Conservation (phyloP, 345 rosid species). For the Ceriops tagal region DNA sequence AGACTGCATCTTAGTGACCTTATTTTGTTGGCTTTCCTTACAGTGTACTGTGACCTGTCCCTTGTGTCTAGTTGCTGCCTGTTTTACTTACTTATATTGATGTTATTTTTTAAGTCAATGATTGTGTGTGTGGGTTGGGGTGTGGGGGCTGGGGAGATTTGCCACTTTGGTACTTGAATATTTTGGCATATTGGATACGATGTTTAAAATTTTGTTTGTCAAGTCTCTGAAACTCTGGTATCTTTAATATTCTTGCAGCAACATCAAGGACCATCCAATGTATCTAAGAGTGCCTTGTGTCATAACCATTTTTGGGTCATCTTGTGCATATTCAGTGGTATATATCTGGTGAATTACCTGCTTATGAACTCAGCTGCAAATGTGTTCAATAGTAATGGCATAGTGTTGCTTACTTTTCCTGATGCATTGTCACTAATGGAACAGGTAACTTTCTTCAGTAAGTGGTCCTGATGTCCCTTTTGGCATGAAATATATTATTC, state of each 20-base stretch:
- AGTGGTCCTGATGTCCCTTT: constrained; percentile 9
- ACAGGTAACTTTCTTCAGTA: constrained; percentile 49
- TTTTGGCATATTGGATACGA: not conserved
- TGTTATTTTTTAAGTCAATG: too few species aligned
- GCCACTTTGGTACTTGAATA: too few species aligned
- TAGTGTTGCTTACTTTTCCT: constrained; percentile 73
- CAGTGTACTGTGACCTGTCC: too few species aligned
- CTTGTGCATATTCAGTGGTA: constrained; percentile 64
- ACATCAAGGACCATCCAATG: constrained; percentile 41
- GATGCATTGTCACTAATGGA: constrained; percentile 89
- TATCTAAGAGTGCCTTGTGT: constrained; percentile 57
- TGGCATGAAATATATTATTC: not conserved
- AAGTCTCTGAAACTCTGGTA: constrained; percentile 14
- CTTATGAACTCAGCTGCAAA: constrained; percentile 83
- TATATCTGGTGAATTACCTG: constrained; percentile 64
- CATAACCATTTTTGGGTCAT: constrained; percentile 72
- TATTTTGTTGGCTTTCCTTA: constrained; percentile 2
- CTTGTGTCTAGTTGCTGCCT: too few species aligned
- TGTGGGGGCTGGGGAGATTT: too few species aligned
- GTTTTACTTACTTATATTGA: too few species aligned
- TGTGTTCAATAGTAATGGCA: constrained; percentile 69
- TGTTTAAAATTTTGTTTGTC: not conserved
- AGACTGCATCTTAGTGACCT: too few species aligned
- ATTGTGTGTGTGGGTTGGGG: too few species aligned
- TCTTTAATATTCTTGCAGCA: constrained; percentile 41